phyloP scores from a whole-genome alignment of 331 rosid species.

The Quercus tomentella region DNA sequence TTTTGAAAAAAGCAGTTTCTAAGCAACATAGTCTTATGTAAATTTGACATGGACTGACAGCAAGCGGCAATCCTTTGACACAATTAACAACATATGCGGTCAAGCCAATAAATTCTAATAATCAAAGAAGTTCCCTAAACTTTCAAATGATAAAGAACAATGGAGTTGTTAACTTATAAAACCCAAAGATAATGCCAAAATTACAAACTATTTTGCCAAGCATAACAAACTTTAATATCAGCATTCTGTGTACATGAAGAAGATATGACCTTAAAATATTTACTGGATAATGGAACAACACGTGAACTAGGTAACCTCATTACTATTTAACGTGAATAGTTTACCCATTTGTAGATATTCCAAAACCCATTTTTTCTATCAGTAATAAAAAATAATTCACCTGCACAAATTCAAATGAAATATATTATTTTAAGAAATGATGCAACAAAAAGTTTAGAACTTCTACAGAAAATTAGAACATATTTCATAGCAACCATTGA shows the following conservation, averaged over 20 bases:
- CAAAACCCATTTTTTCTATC: constrained; percentile 84
- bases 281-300: neutral
- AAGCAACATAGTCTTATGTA: neutral
- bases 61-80: neutral
- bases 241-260: neutral
- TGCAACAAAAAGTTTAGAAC: constrained; percentile 1
- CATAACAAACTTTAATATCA: neutral
- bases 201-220: neutral
- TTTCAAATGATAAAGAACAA: neutral
- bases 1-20: neutral
- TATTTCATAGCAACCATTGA: neutral
- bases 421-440: constrained; percentile 1
- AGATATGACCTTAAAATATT: neutral
- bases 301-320: neutral
- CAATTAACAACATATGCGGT: neutral
- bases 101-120: neutral
- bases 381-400: constrained; percentile 80
- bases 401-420: constrained; percentile 45
- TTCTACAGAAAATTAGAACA: neutral
- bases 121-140: too few relatives aligned
- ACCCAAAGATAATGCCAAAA: neutral
- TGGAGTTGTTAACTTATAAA: neutral
- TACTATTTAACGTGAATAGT: neutral
- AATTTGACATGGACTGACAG: neutral
- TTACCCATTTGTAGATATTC: constrained; percentile 96